These are phyloP conservation scores for Leptodermis oblonga DNA, from an alignment of 257 asterid genomes.

Conservation along the genomic window DNA sequence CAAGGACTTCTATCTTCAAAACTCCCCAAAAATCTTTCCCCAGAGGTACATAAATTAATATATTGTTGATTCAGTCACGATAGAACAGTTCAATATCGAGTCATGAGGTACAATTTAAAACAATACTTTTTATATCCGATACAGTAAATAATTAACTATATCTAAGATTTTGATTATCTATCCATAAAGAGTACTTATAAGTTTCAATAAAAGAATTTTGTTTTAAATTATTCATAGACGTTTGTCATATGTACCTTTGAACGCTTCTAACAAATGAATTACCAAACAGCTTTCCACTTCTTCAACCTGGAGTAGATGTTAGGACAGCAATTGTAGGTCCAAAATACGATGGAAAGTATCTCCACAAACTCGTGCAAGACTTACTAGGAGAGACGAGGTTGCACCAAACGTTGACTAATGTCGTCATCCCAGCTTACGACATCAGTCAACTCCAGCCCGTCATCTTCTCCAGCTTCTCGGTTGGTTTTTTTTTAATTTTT, in stretches of 20 bases:
- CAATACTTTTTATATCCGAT: no score
- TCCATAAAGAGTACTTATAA: no score
- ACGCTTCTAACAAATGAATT: no score
- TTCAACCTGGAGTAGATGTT: conserved; percentile 18
- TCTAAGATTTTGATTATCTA: no score
- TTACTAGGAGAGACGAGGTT: conserved; percentile 26
- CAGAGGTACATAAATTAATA: conserved; percentile 29
- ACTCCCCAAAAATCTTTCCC: conserved; percentile 60
- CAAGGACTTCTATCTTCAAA: conserved; percentile 47
- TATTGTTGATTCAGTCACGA: no score
- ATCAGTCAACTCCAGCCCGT: conserved; percentile 48
- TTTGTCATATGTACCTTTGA: no score
- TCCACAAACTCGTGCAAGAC: conserved; percentile 28
- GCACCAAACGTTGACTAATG: conserved; percentile 46
- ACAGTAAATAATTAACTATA: no score
- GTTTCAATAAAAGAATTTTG: no score
- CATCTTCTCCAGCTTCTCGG: conserved; percentile 28
- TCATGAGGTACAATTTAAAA: no score
- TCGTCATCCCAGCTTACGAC: conserved; percentile 57
- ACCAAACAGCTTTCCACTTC: background rate
- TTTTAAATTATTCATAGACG: no score
- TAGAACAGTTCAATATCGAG: no score
- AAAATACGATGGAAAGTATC: conserved; percentile 45
- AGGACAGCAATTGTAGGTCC: conserved; percentile 40
- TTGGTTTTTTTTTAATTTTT: no score